Evolutionary conservation across 2,329 filamentous ascomycete genomes (phyloP).

Genomic region (Paracoccidioides brasiliensis): DNA sequence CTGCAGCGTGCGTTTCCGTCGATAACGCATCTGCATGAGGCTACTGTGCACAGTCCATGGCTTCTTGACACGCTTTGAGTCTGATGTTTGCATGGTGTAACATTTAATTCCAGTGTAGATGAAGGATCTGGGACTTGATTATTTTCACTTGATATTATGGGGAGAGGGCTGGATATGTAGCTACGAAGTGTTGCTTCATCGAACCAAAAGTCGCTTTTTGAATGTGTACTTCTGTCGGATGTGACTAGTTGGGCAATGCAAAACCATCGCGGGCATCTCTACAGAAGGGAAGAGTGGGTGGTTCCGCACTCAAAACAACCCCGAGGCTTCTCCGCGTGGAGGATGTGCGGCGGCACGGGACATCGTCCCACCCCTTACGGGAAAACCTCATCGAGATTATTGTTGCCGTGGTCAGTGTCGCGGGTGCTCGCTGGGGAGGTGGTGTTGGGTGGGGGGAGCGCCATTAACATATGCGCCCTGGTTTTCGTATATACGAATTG

Average conservation of each 20-base stretch:
- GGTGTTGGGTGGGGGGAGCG: too few relatives aligned
- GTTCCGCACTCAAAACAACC: too few relatives aligned
- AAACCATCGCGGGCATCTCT: too few relatives aligned
- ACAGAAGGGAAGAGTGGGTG: too few relatives aligned
- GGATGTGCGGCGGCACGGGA: too few relatives aligned
- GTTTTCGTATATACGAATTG: neutral
- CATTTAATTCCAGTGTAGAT: neutral
- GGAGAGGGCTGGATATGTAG: neutral
- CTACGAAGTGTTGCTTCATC: neutral
- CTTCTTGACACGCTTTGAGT: too few relatives aligned
- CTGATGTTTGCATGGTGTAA: neutral
- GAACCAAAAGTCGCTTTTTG: neutral
- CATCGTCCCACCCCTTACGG: too few relatives aligned
- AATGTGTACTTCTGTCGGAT: neutral
- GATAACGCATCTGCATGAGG: neutral
- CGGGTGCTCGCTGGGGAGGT: too few relatives aligned
- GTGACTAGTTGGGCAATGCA: too few relatives aligned
- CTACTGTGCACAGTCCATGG: neutral
- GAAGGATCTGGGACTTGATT: neutral
- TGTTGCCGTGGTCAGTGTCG: too few relatives aligned
- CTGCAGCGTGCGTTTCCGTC: neutral
- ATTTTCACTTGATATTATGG: neutral
- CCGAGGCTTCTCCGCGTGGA: too few relatives aligned
- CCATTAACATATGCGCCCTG: neutral
- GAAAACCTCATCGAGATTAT: too few relatives aligned